A percentile compares a stretch with the other conserved stretches of the same genome.
Conservation (phyloP, 2,329 filamentous ascomycete genomes). For the Fusarium tanahbumbuense region DNA sequence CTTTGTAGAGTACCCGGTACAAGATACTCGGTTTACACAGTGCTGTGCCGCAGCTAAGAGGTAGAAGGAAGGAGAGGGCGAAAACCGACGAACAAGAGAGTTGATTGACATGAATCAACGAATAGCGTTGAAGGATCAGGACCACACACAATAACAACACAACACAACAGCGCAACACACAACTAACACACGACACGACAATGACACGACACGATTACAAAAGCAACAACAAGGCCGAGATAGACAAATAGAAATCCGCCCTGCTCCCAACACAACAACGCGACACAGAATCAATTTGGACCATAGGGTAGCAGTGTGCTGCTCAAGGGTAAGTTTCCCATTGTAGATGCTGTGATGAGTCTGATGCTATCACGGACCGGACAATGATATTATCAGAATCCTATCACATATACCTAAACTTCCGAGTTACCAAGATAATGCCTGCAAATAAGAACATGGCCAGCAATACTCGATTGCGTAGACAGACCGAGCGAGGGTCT, state of each 20-base stretch:
- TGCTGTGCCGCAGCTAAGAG: slow-evolving; percentile 42
- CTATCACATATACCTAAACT: background rate
- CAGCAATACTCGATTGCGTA: slow-evolving; percentile 7
- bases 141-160: slow-evolving; percentile 42
- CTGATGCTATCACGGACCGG: slow-evolving; percentile 6
- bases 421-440: slow-evolving; percentile 19
- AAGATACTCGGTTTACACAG: slow-evolving; percentile 30
- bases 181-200: slow-evolving; percentile 42
- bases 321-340: background rate
- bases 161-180: slow-evolving; percentile 42
- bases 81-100: slow-evolving; percentile 26
- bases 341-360: background rate
- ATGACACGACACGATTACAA: slow-evolving; percentile 37
- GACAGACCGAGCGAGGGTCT: slow-evolving; percentile 2
- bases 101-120: slow-evolving; percentile 18
- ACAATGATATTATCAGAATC: background rate
- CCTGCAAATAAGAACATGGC: slow-evolving; percentile 9
- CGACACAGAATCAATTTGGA: slow-evolving; percentile 29
- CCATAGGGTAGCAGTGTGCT: slow-evolving; percentile 25
- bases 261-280: slow-evolving; percentile 33
- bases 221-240: slow-evolving; percentile 34
- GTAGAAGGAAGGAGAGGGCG: slow-evolving; percentile 38
- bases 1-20: slow-evolving; percentile 34
- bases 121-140: slow-evolving; percentile 35
- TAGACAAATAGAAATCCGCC: slow-evolving; percentile 23